Evolutionary conservation across 2,329 filamentous ascomycete genomes (phyloP).

Genomic region (Fusarium sp.): DNA sequence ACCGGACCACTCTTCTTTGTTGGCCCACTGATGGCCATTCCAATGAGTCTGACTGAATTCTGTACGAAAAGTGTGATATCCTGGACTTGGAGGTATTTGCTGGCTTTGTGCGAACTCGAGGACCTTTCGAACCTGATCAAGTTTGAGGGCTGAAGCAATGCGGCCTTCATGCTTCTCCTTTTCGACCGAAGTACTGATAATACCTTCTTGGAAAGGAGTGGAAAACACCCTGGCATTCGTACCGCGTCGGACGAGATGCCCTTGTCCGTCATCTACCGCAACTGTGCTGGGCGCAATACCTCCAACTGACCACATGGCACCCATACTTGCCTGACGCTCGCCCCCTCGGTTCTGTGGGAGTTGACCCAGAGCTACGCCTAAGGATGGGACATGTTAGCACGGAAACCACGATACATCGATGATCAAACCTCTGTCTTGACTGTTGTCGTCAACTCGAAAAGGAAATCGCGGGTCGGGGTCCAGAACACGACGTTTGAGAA

Average conservation of each 20-base stretch:
- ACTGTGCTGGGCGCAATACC: conserved; percentile 69
- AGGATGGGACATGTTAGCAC: conserved; percentile 19
- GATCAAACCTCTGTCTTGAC: conserved; percentile 29
- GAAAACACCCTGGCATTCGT: conserved; percentile 77
- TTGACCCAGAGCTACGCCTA: conserved; percentile 45
- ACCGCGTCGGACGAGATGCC: conserved; percentile 73
- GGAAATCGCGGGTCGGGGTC: conserved; percentile 24
- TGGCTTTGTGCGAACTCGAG: conserved; percentile 63
- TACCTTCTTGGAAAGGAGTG: conserved; percentile 59
- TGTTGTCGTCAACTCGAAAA: conserved; percentile 29
- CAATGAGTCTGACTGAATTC: conserved; percentile 40
- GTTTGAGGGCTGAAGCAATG: conserved; percentile 82
- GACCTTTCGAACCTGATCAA: conserved; percentile 76
- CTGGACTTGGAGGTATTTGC: conserved; percentile 13
- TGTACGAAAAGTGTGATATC: background rate
- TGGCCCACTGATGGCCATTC: conserved; percentile 45
- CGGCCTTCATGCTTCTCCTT: conserved; percentile 77
- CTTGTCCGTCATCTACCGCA: conserved; percentile 71
- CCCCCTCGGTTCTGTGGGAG: conserved; percentile 39
- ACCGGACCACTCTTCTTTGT: conserved; percentile 29
- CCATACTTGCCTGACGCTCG: conserved; percentile 69
- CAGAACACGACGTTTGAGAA: conserved; percentile 45
- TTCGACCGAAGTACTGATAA: conserved; percentile 66
- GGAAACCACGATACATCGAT: background rate
- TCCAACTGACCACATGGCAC: conserved; percentile 82